Percentiles rank a stretch among this genome's conserved stretches.
These are phyloP conservation scores for Aspergillus saccharolyticus DNA, from an alignment of 495 filamentous ascomycete species.

Conservation along the genomic window DNA sequence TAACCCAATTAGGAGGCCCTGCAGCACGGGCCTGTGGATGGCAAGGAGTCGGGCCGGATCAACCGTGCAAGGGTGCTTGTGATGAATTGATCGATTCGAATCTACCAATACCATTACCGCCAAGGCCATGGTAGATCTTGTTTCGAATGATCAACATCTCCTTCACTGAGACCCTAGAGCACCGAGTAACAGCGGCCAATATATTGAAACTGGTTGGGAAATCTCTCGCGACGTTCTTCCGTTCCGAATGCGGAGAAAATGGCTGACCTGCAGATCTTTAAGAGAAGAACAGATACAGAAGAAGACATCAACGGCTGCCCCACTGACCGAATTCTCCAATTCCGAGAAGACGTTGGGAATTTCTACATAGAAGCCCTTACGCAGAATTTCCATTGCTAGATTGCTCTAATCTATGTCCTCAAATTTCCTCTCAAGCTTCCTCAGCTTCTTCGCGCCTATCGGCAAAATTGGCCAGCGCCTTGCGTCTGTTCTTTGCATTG, in stretches of 20 bases:
- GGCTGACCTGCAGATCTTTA: not conserved
- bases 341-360: not conserved
- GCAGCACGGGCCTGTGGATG: conserved; percentile 21
- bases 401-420: not conserved
- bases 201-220: conserved; percentile 1
- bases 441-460: not conserved
- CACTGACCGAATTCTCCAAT: not conserved
- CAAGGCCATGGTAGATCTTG: conserved; percentile 6
- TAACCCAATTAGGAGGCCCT: conserved; percentile 7
- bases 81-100: conserved; percentile 6
- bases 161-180: not conserved
- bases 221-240: not conserved
- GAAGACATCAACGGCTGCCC: not conserved
- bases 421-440: not conserved
- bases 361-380: not conserved
- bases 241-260: not conserved
- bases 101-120: conserved; percentile 7
- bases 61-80: conserved; percentile 11
- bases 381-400: not conserved
- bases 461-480: not conserved
- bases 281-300: not conserved
- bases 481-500: not conserved
- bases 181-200: not conserved
- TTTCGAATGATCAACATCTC: conserved; percentile 3
- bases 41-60: conserved; percentile 21